Base-by-base conservation (phyloP, 495 filamentous ascomycete genomes). In the Usnea hakonensis region DNA sequence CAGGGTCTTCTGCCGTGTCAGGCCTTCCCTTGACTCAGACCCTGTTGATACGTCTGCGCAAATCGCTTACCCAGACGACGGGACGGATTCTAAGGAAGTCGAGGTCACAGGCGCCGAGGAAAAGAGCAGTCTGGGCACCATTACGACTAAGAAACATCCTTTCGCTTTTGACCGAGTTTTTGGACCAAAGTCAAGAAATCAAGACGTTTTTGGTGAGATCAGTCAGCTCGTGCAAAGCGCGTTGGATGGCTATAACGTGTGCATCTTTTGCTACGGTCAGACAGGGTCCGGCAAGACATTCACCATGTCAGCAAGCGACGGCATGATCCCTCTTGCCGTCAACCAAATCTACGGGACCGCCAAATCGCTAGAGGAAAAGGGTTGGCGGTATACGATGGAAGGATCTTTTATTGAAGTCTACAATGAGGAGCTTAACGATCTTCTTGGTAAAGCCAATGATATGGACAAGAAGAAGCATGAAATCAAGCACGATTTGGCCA, bases 331-430 rank as follows among this genome's bases (percentile, higher is more conserved):
- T 5, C 85, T 88, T 3, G 91, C 94, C 1, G 90, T 95, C 2
- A 85, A 90, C 63, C 90, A 96, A 74, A 96, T 99, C 63, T 96
- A 96, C 71, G 83, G 90, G 52, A 92, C 89, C 7, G 89, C 94
- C 30, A 86, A 83, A 63, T 75, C 84, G 43, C 77, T 99, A 21
- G 82, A 89, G 66, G 90, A 91, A 64, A 95, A 96, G 71, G 94
- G 91, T 37, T 99, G 94, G 94, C 80, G 80, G 36, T 99, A 97
- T 71, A 87, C 81, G 0, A 95, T 99, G 86, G 90, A 92, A 70
- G 94, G 95, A 8, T 89, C 87, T 63, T 99, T 97, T 69, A 85
- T 99, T n/a, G 94, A 99, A 71, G 95, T 99, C 32, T 97, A 99
- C 81, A 97, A 99, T 67, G 94, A 99, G 69, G 91, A 91, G 64